Percentiles rank a stretch among this genome's conserved stretches.
These are phyloP conservation scores for Eryngium alpinum DNA, from an alignment of 140 eudicot genomes.

Conservation along the genomic window DNA sequence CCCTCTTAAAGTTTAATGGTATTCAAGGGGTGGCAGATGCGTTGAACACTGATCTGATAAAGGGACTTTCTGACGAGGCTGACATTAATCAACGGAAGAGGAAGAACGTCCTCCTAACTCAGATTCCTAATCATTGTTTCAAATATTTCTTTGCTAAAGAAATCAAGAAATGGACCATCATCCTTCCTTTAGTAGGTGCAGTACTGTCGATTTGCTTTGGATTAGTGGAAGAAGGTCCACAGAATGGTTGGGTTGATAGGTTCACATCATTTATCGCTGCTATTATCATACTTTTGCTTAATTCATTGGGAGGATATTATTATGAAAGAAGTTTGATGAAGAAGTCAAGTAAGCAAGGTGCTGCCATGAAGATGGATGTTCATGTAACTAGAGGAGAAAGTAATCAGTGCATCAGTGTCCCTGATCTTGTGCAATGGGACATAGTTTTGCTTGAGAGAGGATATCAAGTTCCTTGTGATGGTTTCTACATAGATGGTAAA, in stretches of 20 bases:
- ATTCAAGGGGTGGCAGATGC: slow-evolving; percentile 23
- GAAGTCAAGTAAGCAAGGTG: slow-evolving; percentile 9
- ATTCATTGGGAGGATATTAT: slow-evolving; percentile 15
- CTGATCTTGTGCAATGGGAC: slow-evolving; percentile 35
- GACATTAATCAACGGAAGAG: neutral
- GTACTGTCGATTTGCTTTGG: slow-evolving; percentile 22
- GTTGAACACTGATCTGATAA: slow-evolving; percentile 26
- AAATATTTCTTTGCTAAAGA: slow-evolving; percentile 13
- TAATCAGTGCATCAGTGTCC: neutral
- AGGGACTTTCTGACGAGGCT: slow-evolving; percentile 23
- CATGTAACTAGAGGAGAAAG: slow-evolving; percentile 27
- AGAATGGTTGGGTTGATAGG: slow-evolving; percentile 33
- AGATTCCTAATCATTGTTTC: neutral
- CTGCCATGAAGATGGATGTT: neutral
- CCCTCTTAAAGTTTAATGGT: slow-evolving; percentile 24
- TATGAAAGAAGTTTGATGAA: neutral
- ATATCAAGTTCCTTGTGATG: slow-evolving; percentile 33
- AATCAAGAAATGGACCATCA: slow-evolving; percentile 11
- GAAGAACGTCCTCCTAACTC: neutral
- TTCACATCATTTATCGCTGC: slow-evolving; percentile 16
- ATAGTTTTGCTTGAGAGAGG: slow-evolving; percentile 34
- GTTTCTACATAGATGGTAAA: slow-evolving; percentile 37
- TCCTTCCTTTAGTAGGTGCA: slow-evolving; percentile 21
- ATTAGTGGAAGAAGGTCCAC: slow-evolving; percentile 30
- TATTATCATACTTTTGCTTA: slow-evolving; percentile 19